A percentile compares a stretch with the other conserved stretches of the same genome.
Evolutionary conservation across 805 yeast species (phyloP).

Genomic region (Wickerhamomyces sydowiorum): DNA sequence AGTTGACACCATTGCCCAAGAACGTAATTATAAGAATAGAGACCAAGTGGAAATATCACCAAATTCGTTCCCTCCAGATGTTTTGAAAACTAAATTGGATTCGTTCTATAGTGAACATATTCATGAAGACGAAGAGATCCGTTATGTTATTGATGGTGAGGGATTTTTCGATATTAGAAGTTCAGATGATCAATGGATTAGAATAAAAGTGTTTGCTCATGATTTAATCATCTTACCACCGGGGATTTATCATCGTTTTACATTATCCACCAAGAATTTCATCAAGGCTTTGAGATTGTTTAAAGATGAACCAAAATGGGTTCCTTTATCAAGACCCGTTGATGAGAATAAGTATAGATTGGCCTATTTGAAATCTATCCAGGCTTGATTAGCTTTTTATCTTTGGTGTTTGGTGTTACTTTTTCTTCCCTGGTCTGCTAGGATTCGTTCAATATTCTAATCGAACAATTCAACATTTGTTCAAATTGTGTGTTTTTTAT

Average conservation of each 20-base stretch:
- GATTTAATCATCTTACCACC: slow-evolving; percentile 79
- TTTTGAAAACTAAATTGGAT: slow-evolving; percentile 58
- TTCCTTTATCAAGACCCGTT: slow-evolving; percentile 69
- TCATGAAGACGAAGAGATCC: slow-evolving; percentile 95
- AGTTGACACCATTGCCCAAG: slow-evolving; percentile 60
- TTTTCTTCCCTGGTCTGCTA: no score
- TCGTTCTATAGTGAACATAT: slow-evolving; percentile 79
- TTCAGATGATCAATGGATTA: slow-evolving; percentile 61
- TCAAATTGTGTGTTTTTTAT: no score
- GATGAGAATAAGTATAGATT: slow-evolving; percentile 41
- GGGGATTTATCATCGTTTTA: slow-evolving; percentile 92
- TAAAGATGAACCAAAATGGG: slow-evolving; percentile 96
- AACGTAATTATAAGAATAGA: slow-evolving; percentile 73
- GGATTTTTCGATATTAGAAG: slow-evolving; percentile 90
- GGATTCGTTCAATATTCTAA: no score
- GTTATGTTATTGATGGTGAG: slow-evolving; percentile 83
- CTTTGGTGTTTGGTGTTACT: no score
- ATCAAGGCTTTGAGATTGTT: slow-evolving; percentile 80
- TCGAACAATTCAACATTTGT: no score
- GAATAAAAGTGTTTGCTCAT: slow-evolving; percentile 55
- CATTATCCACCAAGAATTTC: slow-evolving; percentile 56
- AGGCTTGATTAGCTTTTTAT: no score
- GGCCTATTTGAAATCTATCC: slow-evolving; percentile 32
- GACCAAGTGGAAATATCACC: slow-evolving; percentile 63
- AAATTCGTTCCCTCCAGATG: slow-evolving; percentile 57